phyloP scores from a whole-genome alignment of 441 rosid species.

The Eruca vesicaria region DNA sequence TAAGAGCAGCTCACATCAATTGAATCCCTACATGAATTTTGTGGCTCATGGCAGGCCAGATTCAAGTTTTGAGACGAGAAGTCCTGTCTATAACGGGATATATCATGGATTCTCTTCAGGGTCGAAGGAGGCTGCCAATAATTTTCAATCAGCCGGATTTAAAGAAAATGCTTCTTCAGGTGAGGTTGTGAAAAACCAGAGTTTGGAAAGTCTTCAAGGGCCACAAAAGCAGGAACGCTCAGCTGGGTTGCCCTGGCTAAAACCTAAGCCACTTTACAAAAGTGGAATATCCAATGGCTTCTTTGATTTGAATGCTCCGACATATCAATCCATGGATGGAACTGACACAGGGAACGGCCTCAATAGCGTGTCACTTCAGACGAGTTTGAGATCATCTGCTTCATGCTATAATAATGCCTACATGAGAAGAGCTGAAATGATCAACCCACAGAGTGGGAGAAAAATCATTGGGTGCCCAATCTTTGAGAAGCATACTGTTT shows the following conservation, averaged over 20 bases:
- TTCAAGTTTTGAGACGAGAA: constrained; percentile 19
- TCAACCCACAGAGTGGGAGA: constrained; percentile 34
- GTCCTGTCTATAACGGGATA: constrained; percentile 8
- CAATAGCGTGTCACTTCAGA: constrained; percentile 34
- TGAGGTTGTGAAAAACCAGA: constrained; percentile 33
- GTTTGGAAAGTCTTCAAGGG: constrained; percentile 44
- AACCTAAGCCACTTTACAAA: constrained; percentile 42
- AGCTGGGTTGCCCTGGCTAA: constrained; percentile 69
- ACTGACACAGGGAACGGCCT: constrained; percentile 36
- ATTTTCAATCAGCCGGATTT: constrained; percentile 6
- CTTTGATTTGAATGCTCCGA: constrained; percentile 51
- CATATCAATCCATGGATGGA: constrained; percentile 33
- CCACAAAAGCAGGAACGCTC: constrained; percentile 46
- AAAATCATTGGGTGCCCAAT: constrained; percentile 58
- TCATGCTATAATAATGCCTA: constrained; percentile 21
- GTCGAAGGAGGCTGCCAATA: constrained; percentile 4
- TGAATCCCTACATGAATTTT: constrained; percentile 49
- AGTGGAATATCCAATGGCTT: constrained; percentile 37
- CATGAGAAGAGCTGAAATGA: constrained; percentile 24
- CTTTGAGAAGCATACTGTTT: constrained; percentile 41
- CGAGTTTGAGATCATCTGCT: constrained; percentile 41
- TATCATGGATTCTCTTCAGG: constrained; percentile 27
- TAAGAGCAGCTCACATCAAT: constrained; percentile 48
- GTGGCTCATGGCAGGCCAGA: constrained; percentile 18
- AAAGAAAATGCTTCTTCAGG: constrained; percentile 14